Evolutionary conservation across 495 filamentous ascomycete species (phyloP).

Genomic region (Astrothelium macrocarpum): DNA sequence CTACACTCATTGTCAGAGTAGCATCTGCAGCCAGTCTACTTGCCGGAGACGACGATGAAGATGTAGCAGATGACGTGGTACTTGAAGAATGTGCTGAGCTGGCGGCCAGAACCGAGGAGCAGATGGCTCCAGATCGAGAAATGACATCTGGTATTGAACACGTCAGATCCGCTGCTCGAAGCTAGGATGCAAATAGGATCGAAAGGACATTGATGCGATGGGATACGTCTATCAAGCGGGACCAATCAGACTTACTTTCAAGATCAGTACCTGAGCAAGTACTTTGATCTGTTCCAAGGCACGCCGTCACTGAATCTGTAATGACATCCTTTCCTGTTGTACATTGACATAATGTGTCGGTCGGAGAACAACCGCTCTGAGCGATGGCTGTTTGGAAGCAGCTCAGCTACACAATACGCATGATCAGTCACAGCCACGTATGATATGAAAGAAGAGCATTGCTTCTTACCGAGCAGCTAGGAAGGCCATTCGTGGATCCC

Average conservation of each 20-base stretch:
- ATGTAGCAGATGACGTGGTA: background rate
- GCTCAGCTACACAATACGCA: conserved; percentile 9
- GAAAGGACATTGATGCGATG: background rate
- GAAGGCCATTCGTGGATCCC: background rate
- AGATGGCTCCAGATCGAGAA: conserved; percentile 4
- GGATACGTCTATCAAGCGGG: background rate
- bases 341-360: conserved; percentile 30
- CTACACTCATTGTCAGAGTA: conserved; percentile 2
- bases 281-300: background rate
- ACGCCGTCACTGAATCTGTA: conserved; percentile 5
- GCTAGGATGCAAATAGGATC: background rate
- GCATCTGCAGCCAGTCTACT: background rate
- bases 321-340: conserved; percentile 24
- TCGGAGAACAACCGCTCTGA: conserved; percentile 19
- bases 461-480: background rate
- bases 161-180: background rate
- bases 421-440: background rate
- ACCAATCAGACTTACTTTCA: background rate
- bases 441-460: background rate
- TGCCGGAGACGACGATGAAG: background rate
- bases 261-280: background rate
- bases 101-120: conserved; percentile 7
- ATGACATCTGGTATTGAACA: background rate
- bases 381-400: conserved; percentile 27
- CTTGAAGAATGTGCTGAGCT: background rate